Conservation (phyloP, 306 rosid species). For the Hippophae rhamnoides region DNA sequence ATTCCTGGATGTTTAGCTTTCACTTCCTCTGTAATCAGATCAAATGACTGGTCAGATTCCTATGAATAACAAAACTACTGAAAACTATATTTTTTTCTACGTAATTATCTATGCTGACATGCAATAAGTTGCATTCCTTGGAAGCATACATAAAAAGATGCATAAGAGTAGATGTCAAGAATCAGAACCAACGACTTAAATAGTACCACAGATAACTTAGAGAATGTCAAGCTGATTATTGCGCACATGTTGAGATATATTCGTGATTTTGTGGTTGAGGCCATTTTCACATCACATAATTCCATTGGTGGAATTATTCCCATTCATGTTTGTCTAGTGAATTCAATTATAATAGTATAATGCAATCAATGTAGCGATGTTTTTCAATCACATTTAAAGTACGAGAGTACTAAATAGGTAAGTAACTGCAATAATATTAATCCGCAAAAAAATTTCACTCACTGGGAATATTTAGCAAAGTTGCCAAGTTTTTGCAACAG, state of each 20-base stretch:
- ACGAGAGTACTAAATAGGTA: too few relatives aligned
- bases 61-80: neutral
- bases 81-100: neutral
- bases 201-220: neutral
- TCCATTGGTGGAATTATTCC: too few relatives aligned
- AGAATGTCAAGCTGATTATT: neutral
- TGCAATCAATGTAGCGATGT: too few relatives aligned
- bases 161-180: too few relatives aligned
- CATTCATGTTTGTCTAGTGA: too few relatives aligned
- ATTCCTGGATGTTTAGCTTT: constrained; percentile 61
- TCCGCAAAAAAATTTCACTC: too few relatives aligned
- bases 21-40: constrained; percentile 66
- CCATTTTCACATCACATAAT: neutral
- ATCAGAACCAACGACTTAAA: too few relatives aligned
- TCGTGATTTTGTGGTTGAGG: neutral
- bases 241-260: neutral
- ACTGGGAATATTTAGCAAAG: too few relatives aligned
- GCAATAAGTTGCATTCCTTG: neutral
- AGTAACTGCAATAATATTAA: too few relatives aligned
- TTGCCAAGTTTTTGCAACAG: too few relatives aligned
- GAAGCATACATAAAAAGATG: neutral
- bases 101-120: neutral
- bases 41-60: constrained; percentile 20
- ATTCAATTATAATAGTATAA: too few relatives aligned
- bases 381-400: too few relatives aligned